A percentile compares a stretch with the other conserved stretches of the same genome.
Evolutionary conservation across 2,329 filamentous ascomycete genomes (phyloP).

Genomic region (Intubia oerlemansii): DNA sequence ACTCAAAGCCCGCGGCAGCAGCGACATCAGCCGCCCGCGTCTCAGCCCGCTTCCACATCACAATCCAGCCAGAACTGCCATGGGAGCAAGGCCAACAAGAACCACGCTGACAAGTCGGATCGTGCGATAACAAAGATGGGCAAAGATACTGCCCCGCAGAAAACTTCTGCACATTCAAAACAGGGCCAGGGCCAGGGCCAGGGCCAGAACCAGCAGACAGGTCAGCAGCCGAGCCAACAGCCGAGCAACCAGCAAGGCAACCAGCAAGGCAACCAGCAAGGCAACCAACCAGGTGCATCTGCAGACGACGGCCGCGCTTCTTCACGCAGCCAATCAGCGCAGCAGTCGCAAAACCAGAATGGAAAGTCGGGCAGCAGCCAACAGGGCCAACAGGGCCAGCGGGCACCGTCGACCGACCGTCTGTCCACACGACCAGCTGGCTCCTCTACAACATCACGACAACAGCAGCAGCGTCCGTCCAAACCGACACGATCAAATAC

Average conservation of each 20-base stretch:
- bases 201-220: not conserved
- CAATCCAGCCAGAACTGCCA: slow-evolving; percentile 23
- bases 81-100: slow-evolving; percentile 41
- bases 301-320: too few species aligned
- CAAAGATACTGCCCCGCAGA: slow-evolving; percentile 26
- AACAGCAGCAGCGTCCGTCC: slow-evolving; percentile 11
- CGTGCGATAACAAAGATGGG: slow-evolving; percentile 35
- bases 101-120: slow-evolving; percentile 36
- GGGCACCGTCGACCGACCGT: slow-evolving; percentile 3
- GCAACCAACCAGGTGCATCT: not conserved
- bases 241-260: slow-evolving; percentile 1
- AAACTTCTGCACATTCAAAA: slow-evolving; percentile 17
- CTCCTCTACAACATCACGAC: slow-evolving; percentile 4
- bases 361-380: not conserved
- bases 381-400: slow-evolving; percentile 1
- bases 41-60: too few species aligned
- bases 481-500: slow-evolving; percentile 10
- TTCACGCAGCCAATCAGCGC: not conserved
- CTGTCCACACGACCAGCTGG: slow-evolving; percentile 1
- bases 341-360: not conserved
- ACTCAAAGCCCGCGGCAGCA: not conserved
- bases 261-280: not conserved
- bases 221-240: not conserved
- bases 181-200: slow-evolving; percentile 2
- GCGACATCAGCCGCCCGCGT: slow-evolving; percentile 2